A percentile compares a stretch with the other conserved stretches of the same genome.
These are phyloP conservation scores for Lolium perenne DNA, from an alignment of 176 grass and related monocot species.

Conservation along the genomic window DNA sequence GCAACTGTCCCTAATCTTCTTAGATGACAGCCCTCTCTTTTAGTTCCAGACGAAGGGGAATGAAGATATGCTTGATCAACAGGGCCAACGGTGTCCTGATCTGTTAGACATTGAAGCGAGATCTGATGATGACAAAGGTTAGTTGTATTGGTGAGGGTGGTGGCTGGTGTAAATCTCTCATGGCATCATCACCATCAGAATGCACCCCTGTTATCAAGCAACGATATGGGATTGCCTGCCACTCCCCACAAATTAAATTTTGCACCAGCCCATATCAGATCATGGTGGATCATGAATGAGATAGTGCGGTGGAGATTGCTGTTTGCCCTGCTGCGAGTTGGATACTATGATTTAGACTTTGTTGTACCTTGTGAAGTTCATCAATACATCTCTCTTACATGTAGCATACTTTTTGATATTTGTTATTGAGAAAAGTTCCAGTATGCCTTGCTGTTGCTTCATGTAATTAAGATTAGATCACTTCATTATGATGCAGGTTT, in stretches of 20 bases:
- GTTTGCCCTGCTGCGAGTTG: not conserved
- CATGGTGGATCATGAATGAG: not conserved
- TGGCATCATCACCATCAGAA: not conserved
- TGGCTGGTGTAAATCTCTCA: not conserved
- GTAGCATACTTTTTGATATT: constrained; percentile 26
- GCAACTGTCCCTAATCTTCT: not conserved
- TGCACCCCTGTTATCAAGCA: not conserved
- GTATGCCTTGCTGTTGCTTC: constrained; percentile 22
- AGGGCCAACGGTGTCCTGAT: not conserved
- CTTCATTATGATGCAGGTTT: constrained; percentile 48
- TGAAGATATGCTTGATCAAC: not conserved
- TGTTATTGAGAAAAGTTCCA: constrained; percentile 5
- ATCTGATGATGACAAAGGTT: not conserved
- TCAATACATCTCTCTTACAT: not conserved
- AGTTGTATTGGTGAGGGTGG: not conserved
- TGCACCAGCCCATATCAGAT: not conserved
- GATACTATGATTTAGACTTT: not conserved
- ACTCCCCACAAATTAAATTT: not conserved
- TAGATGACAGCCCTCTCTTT: not conserved
- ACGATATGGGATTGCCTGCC: not conserved
- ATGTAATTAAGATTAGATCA: constrained; percentile 28
- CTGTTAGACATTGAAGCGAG: not conserved
- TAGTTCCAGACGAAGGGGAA: not conserved
- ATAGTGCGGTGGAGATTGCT: constrained; percentile 4
- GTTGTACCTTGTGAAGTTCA: constrained; percentile 1